Evolutionary conservation across 106 monocot genomes (phyloP).

Genomic region (Dendrobium catenatum): DNA sequence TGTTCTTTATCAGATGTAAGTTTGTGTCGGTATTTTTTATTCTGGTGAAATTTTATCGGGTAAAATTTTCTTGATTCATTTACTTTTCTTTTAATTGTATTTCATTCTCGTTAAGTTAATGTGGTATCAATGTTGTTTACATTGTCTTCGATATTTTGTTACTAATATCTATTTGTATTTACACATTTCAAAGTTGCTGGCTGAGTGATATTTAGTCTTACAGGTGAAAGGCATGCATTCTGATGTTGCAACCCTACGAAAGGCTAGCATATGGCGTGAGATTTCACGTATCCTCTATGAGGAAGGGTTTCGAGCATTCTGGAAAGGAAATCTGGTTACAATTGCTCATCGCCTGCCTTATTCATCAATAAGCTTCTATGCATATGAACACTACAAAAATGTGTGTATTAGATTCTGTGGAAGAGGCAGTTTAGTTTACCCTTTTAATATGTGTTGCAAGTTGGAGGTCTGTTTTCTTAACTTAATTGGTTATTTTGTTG

Average conservation of each 20-base stretch:
- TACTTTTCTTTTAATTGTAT: not conserved
- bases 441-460: not conserved
- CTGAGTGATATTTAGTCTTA: not conserved
- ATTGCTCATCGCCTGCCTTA: slow-evolving; percentile 73
- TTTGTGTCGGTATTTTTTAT: not conserved
- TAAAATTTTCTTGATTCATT: not conserved
- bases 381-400: slow-evolving; percentile 69
- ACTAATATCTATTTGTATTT: not conserved
- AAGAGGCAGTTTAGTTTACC: not conserved
- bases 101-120: not conserved
- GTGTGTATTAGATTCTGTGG: slow-evolving; percentile 15
- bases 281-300: slow-evolving; percentile 62
- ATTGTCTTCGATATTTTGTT: not conserved
- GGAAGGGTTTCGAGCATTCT: slow-evolving; percentile 77
- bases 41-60: not conserved
- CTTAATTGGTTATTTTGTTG: not conserved
- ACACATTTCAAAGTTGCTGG: not conserved
- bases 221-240: slow-evolving; percentile 85
- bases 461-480: not conserved
- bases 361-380: slow-evolving; percentile 78
- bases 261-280: slow-evolving; percentile 61
- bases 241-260: slow-evolving; percentile 49
- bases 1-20: not conserved
- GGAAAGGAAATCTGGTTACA: slow-evolving; percentile 83
- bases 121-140: not conserved